These are phyloP conservation scores for Neoboletus magnificus DNA, from an alignment of 768 basidiomycete genomes.

Conservation along the genomic window DNA sequence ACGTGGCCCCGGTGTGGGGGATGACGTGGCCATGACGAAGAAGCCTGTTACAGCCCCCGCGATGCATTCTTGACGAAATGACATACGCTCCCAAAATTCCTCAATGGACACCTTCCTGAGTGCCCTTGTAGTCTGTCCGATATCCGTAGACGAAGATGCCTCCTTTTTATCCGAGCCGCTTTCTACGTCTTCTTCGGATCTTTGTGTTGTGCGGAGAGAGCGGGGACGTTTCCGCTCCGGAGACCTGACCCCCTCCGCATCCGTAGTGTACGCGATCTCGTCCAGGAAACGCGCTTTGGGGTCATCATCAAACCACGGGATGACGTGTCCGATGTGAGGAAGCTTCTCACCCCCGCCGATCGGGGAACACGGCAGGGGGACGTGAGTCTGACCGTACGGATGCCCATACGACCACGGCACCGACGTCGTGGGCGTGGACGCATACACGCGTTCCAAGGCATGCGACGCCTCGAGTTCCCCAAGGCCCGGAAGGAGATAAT, in stretches of 20 bases:
- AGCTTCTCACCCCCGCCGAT: constrained; percentile 31
- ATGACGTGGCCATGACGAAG: constrained; percentile 63
- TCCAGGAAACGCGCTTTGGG: constrained; percentile 93
- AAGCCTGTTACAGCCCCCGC: constrained; percentile 91
- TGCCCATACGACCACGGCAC: constrained; percentile 73
- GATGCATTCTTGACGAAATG: constrained; percentile 91
- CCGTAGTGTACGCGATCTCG: constrained; percentile 76
- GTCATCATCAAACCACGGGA: constrained; percentile 95
- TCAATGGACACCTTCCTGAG: constrained; percentile 58
- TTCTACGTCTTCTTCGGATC: constrained; percentile 23
- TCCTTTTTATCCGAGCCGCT: constrained; percentile 29
- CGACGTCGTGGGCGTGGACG: constrained; percentile 17
- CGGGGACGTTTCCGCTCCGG: constrained; percentile 60
- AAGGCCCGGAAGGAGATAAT: constrained; percentile 70
- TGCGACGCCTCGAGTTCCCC: constrained; percentile 63
- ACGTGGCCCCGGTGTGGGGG: constrained; percentile 16
- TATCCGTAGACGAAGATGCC: constrained; percentile 18
- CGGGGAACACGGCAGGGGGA: constrained; percentile 45
- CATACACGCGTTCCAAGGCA: constrained; percentile 43
- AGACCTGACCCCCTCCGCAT: constrained; percentile 54
- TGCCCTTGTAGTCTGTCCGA: constrained; percentile 48
- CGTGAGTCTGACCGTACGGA: constrained; percentile 53
- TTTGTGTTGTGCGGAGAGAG: constrained; percentile 12
- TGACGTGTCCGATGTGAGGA: constrained; percentile 57
- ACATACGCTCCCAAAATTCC: constrained; percentile 98